Base-by-base conservation (phyloP, 1,284 basidiomycete genomes). In the Trichosporon asahii region DNA sequence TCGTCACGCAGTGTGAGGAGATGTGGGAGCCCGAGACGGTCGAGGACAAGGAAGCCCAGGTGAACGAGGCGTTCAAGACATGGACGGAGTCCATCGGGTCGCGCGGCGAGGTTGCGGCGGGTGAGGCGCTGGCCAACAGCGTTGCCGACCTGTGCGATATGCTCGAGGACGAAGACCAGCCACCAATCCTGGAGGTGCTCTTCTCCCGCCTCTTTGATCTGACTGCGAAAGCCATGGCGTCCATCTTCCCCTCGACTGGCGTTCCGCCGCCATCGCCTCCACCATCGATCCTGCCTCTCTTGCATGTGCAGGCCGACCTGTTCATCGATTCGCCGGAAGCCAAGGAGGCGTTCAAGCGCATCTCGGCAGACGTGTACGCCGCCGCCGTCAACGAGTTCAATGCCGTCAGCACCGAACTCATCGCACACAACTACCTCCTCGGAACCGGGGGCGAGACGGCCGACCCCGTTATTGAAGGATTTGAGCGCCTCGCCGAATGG, bases 301-400 rank as follows among this genome's bases (percentile, higher is more conserved):
- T 82, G 40, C 71, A 69, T 21, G 68, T 77, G 1, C 76, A 76
- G 0, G 71, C 73, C 2, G 65, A 70, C 0, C 53, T 77, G 5
- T 76, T 80, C 65, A 29, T 75, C 2, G 25, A 69, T 0, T 75
- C 76, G 11, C 68, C 72, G 4, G 27, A 68, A 1, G 64, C 73
- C 0, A 49, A 64, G 3, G 71, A 72, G 37, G 60, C 68, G 0
- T 53, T 79, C 12, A 75, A 72, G 1, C 75, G 78, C 14, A 65
- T 78, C 11, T 29, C 72, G 1, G 80, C 83, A 61, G 80, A 83
- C 67, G 61, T 84, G 12, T 77, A 76, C 46, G 79, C 74, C 0
- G 72, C 70, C 1, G 81, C 82, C 1, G 80, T 83, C 3, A 76
- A 75, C 8, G 82, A 81, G 67, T 84, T 83, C 66, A 81, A 82